A percentile compares a stretch with the other conserved stretches of the same genome.
These are phyloP conservation scores for Cyberlindnera japonica DNA, from an alignment of 805 yeast genomes.

Conservation along the genomic window DNA sequence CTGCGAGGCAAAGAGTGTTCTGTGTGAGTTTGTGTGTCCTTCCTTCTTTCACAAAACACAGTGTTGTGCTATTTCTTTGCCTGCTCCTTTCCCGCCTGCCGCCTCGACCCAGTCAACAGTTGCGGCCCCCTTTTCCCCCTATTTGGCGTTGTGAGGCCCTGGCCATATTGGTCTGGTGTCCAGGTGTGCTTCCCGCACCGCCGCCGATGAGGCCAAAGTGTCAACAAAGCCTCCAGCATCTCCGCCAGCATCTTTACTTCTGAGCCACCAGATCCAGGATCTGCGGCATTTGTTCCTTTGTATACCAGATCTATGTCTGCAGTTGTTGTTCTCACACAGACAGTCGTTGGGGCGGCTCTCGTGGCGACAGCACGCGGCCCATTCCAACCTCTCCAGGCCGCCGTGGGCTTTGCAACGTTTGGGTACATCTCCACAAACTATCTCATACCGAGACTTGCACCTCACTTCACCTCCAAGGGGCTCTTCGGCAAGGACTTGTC, in stretches of 20 bases:
- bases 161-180: not conserved
- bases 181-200: not conserved
- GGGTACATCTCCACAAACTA: constrained; percentile 60
- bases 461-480: constrained; percentile 70
- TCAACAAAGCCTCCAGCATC: constrained; percentile 1
- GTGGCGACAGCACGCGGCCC: constrained; percentile 23
- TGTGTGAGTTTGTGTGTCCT: too few relatives aligned
- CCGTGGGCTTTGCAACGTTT: constrained; percentile 61
- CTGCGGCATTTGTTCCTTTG: not conserved
- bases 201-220: constrained; percentile 1
- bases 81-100: not conserved
- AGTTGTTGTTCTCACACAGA: not conserved
- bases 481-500: constrained; percentile 82
- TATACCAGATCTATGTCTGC: not conserved
- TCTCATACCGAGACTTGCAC: constrained; percentile 66
- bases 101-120: not conserved
- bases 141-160: not conserved
- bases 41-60: too few relatives aligned
- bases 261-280: not conserved
- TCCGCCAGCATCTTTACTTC: not conserved
- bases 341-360: constrained; percentile 12
- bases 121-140: not conserved
- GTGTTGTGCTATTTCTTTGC: too few relatives aligned
- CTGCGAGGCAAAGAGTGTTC: too few relatives aligned
- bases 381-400: constrained; percentile 35